Percentiles rank a stretch among this genome's conserved stretches.
Conservation (phyloP, 2,329 filamentous ascomycete species). For the Xylariomycetidae sp. region DNA sequence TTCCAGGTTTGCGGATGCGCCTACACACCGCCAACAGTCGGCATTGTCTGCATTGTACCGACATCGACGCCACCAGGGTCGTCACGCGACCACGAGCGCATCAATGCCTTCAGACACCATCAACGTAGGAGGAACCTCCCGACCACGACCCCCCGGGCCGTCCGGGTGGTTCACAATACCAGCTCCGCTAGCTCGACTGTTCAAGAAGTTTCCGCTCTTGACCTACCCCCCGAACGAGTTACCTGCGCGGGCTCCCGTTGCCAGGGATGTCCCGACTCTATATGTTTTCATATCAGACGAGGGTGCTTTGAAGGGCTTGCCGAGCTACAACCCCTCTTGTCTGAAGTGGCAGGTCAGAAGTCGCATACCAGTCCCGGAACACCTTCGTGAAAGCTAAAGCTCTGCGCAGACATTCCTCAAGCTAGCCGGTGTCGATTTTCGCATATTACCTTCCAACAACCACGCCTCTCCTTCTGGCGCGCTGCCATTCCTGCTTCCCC, state of each 20-base stretch:
- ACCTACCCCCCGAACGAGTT: constrained; percentile 71
- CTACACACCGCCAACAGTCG: no score
- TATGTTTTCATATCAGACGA: constrained; percentile 69
- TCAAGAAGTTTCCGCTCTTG: constrained; percentile 74
- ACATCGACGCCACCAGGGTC: background rate
- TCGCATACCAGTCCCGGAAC: background rate
- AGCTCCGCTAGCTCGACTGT: constrained; percentile 70
- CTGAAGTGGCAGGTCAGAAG: constrained; percentile 86
- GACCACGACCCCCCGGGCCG: constrained; percentile 16
- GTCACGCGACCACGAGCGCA: background rate
- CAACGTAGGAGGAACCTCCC: constrained; percentile 9
- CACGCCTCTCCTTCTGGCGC: constrained; percentile 85
- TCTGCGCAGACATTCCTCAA: constrained; percentile 67
- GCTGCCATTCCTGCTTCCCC: constrained; percentile 79
- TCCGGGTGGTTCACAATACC: constrained; percentile 55
- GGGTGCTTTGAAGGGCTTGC: constrained; percentile 54
- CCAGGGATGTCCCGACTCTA: constrained; percentile 48
- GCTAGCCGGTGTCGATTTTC: constrained; percentile 65
- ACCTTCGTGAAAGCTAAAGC: constrained; percentile 1
- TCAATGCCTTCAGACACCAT: constrained; percentile 6
- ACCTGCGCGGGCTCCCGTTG: constrained; percentile 41
- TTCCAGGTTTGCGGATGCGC: no score
- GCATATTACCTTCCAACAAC: constrained; percentile 70
- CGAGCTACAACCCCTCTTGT: constrained; percentile 88
- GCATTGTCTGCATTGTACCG: no score